Evolutionary conservation across 148 eudicot species (phyloP).

Genomic region (Rhododendron williamsianum): DNA sequence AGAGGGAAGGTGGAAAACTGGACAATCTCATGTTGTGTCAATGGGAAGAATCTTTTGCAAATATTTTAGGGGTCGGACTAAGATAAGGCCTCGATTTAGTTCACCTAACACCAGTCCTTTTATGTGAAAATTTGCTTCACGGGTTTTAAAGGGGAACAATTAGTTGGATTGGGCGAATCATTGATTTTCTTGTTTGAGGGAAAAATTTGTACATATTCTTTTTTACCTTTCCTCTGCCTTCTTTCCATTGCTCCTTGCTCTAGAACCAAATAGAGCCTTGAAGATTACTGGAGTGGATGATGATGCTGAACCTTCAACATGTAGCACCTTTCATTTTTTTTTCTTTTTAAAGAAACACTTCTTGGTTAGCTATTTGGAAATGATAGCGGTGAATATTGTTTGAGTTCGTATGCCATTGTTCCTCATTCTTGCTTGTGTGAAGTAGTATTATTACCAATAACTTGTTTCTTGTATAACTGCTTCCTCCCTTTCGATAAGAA

Average conservation of each 20-base stretch:
- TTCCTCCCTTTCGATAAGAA: neutral
- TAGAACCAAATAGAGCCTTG: neutral
- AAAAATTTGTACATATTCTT: neutral
- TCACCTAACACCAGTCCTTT: neutral
- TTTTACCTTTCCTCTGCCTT: neutral
- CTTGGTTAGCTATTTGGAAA: neutral
- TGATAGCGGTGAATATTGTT: neutral
- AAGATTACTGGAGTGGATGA: neutral
- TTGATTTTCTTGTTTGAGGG: neutral
- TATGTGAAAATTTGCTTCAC: neutral
- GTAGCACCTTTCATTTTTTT: neutral
- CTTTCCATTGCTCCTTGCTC: neutral
- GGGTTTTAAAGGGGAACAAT: neutral
- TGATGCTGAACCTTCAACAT: slow-evolving; percentile 1
- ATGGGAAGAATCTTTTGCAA: neutral
- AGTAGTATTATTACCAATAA: neutral
- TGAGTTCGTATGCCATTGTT: neutral
- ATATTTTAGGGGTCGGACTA: neutral
- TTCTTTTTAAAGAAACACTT: neutral
- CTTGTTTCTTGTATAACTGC: neutral
- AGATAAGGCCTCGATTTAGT: neutral
- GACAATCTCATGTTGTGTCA: neutral
- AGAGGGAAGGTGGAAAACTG: neutral
- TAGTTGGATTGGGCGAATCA: neutral
- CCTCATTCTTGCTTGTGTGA: neutral